Percentiles rank a stretch among this genome's conserved stretches.
phyloP scores from a whole-genome alignment of 2,329 filamentous ascomycete species.

The Talaromyces pinophilus region DNA sequence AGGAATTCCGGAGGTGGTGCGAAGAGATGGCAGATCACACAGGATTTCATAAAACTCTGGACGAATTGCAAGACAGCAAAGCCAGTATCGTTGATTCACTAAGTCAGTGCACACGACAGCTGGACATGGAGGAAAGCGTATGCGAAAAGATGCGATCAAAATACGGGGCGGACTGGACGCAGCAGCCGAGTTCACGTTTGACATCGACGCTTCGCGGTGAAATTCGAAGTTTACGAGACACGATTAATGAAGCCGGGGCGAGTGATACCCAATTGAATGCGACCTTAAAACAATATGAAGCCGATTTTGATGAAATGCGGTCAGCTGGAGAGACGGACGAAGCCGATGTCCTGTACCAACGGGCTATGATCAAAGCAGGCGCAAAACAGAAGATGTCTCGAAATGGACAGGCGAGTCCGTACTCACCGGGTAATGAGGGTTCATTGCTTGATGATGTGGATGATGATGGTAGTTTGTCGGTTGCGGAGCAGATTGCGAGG shows the following conservation, averaged over 20 bases:
- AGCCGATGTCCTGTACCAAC: conserved; percentile 84
- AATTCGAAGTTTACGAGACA: conserved; percentile 82
- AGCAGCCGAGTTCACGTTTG: conserved; percentile 88
- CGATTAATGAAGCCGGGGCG: conserved; percentile 81
- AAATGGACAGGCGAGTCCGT: conserved; percentile 63
- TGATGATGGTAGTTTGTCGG: conserved; percentile 73
- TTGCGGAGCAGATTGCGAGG: conserved; percentile 82
- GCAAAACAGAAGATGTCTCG: conserved; percentile 58
- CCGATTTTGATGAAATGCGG: conserved; percentile 93
- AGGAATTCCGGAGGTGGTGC: conserved; percentile 92
- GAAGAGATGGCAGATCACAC: conserved; percentile 86
- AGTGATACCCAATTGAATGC: conserved; percentile 82
- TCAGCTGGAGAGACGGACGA: conserved; percentile 82
- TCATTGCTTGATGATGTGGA: conserved; percentile 92
- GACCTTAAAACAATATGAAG: conserved; percentile 82
- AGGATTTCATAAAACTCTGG: conserved; percentile 75
- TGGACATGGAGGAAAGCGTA: conserved; percentile 96
- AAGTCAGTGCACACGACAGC: conserved; percentile 78
- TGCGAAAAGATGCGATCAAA: conserved; percentile 99
- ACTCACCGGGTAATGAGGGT: conserved; percentile 61
- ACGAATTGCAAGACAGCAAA: conserved; percentile 75
- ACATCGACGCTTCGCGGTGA: conserved; percentile 86
- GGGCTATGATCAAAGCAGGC: conserved; percentile 77
- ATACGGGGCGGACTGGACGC: conserved; percentile 93
- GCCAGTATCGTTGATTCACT: conserved; percentile 70